These are phyloP conservation scores for Coffea humblotiana DNA, from an alignment of 305 asterid species.

Conservation along the genomic window DNA sequence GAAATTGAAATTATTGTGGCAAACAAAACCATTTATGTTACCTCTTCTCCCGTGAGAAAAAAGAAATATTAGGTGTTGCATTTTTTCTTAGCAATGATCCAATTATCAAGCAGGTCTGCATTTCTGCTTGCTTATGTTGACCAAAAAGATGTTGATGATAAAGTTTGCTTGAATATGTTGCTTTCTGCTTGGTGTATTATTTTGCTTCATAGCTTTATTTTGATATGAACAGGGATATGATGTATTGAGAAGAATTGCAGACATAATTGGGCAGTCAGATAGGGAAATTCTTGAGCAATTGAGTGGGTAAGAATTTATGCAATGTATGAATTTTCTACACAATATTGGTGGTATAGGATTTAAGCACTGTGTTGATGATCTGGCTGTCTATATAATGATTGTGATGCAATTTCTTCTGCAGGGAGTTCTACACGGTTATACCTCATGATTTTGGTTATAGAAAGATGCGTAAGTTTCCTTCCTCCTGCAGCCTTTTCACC, in stretches of 20 bases:
- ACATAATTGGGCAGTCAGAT: slow-evolving; percentile 63
- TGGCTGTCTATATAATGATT: not conserved
- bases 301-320: slow-evolving; percentile 53
- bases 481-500: slow-evolving; percentile 20
- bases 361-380: not conserved
- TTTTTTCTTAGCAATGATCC: too few species aligned
- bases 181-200: not conserved
- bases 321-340: not conserved
- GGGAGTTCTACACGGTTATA: slow-evolving; percentile 90
- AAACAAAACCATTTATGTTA: too few species aligned
- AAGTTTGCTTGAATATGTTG: not conserved
- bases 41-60: too few species aligned
- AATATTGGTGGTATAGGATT: not conserved
- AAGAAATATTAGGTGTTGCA: too few species aligned
- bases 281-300: slow-evolving; percentile 66
- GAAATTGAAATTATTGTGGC: too few species aligned
- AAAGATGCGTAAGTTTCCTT: slow-evolving; percentile 68
- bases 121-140: not conserved
- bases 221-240: slow-evolving; percentile 66
- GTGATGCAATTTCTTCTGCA: slow-evolving; percentile 29
- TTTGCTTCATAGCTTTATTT: not conserved
- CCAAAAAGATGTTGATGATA: not conserved
- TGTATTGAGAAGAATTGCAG: slow-evolving; percentile 81
- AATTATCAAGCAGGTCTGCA: too few species aligned
- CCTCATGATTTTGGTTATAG: slow-evolving; percentile 93